phyloP scores from a whole-genome alignment of 176 grass and related monocot genomes.

The Zea mays region Zm-B73-REFERENCE-NAM-5.0 NC_050101.1:122147501-122148000 shows the following conservation, averaged over 20 bases:
- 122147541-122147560: slow-evolving; percentile 3
- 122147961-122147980: neutral
- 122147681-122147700: slow-evolving; percentile 63
- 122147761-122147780: slow-evolving; percentile 83
- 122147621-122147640: neutral
- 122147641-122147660: neutral
- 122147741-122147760: slow-evolving; percentile 72
- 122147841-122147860: slow-evolving; percentile 72
- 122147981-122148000: slow-evolving; percentile 37
- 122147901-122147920: neutral
- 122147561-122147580: neutral
- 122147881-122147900: slow-evolving; percentile 24
- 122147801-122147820: slow-evolving; percentile 93
- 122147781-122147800: slow-evolving; percentile 79
- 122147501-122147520: neutral
- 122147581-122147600: neutral
- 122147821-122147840: slow-evolving; percentile 63
- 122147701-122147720: slow-evolving; percentile 83
- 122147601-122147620: neutral
- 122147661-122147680: neutral
- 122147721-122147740: slow-evolving; percentile 75
- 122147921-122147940: slow-evolving; percentile 4
- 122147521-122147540: neutral
- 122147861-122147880: slow-evolving; percentile 63
- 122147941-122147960: neutral